Base-by-base conservation (phyloP, 129 eudicot species). In the Helichrysum umbraculigerum region DNA sequence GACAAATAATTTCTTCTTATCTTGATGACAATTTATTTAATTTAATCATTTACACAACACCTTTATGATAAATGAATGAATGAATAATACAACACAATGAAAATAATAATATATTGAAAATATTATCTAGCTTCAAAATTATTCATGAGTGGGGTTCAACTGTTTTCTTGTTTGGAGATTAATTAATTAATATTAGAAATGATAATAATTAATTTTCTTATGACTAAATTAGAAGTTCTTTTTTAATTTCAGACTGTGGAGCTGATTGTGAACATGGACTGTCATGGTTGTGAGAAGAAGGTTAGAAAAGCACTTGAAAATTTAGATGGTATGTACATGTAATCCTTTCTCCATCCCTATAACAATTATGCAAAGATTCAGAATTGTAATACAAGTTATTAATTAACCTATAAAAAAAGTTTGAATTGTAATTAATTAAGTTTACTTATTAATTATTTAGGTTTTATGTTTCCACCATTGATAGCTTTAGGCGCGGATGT, bases 231-330 rank as follows among this genome's bases (percentile, higher is more conserved):
- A 44, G 69, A 64, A 30, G 9, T 64, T 25, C 41, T 64, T 22
- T 22, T 30, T 56, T 50, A 25, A 29, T 59, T 60, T 11, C 82
- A 87, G 96, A 84, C 86, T 69, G 79, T 88, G 81, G 92, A 87
- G 88, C 74, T 90, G 92, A 85, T 76, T 63, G 92, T 90, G 65
- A 83, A 83, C 82, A 83, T 85, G 84, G 89, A 88, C 33, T 90
- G 96, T 75, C 82, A 81, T 15, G 96, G 96, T 50, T 87, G 96
- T 56, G 90, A 87, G 57, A 85, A 51, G 58, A 85, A 83, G 75
- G 76, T 90, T 25, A 86, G 37, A 79, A 89, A 82, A 84, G 79
- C 91, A 47, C 85, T 86, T 44, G 68, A 79, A 58, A 86, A 80
- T 47, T 62, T 89, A 30, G 79, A 86, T 56, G 94, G 94, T 86